Percentiles rank a stretch among this genome's conserved stretches.
These are phyloP conservation scores for Tricholoma bakamatsutake DNA, from an alignment of 768 basidiomycete genomes.

Conservation along the genomic window DNA sequence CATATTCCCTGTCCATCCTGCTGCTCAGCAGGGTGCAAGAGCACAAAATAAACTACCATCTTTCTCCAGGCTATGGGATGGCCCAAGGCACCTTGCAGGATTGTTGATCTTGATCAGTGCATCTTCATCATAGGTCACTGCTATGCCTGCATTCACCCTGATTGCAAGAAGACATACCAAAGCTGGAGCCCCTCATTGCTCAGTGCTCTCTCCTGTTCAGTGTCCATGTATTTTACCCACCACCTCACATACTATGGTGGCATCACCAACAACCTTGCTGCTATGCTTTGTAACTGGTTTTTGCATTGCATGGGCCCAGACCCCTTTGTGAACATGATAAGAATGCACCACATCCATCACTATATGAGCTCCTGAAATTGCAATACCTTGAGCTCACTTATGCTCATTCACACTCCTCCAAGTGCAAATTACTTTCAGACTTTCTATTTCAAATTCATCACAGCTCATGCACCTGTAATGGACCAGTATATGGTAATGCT, in stretches of 20 bases:
- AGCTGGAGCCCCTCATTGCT: slow-evolving; percentile 4
- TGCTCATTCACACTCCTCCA: slow-evolving; percentile 2
- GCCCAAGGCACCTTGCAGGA: slow-evolving; percentile 9
- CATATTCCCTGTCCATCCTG: slow-evolving; percentile 13
- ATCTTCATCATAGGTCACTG: slow-evolving; percentile 12
- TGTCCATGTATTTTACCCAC: slow-evolving; percentile 11
- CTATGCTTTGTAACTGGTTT: slow-evolving; percentile 14
- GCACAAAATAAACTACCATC: slow-evolving; percentile 3
- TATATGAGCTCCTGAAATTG: neutral
- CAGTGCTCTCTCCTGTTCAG: neutral
- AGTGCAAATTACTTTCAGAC: slow-evolving; percentile 11
- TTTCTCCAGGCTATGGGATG: slow-evolving; percentile 7
- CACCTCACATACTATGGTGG: slow-evolving; percentile 16
- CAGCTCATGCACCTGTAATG: slow-evolving; percentile 9
- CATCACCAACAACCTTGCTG: slow-evolving; percentile 12
- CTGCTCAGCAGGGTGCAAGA: slow-evolving; percentile 2
- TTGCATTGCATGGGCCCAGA: slow-evolving; percentile 18
- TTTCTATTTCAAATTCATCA: slow-evolving; percentile 20
- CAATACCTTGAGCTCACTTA: neutral
- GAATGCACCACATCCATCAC: slow-evolving; percentile 12
- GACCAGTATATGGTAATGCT: slow-evolving; percentile 21
- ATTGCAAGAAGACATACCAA: slow-evolving; percentile 6
- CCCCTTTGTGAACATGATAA: slow-evolving; percentile 18
- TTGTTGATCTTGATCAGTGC: slow-evolving; percentile 9
- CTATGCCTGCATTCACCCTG: slow-evolving; percentile 2